Evolutionary conservation across 306 rosid genomes (phyloP).

Genomic region (Urtica urens): DNA sequence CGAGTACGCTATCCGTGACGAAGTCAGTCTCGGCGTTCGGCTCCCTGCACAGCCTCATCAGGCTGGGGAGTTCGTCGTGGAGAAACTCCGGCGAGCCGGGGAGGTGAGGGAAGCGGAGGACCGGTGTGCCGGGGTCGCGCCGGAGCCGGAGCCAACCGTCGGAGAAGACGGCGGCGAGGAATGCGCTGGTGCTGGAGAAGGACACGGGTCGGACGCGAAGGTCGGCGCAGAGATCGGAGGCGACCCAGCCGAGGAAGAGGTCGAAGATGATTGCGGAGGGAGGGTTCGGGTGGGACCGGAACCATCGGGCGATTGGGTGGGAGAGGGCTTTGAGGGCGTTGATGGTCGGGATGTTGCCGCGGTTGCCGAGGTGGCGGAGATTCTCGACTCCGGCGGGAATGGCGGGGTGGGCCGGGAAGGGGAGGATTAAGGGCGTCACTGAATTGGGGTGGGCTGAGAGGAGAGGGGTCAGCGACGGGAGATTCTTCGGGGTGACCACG

Average conservation of each 20-base stretch:
- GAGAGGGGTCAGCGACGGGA: not conserved
- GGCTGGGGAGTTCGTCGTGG: slow-evolving; percentile 30
- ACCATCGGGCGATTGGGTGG: slow-evolving; percentile 23
- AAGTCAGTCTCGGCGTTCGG: slow-evolving; percentile 30
- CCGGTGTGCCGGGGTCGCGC: not conserved
- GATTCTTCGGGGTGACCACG: not conserved
- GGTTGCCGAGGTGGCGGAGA: slow-evolving; percentile 33
- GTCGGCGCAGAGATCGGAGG: not conserved
- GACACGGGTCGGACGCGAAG: not conserved
- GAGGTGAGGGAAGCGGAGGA: slow-evolving; percentile 5
- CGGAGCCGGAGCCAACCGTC: slow-evolving; percentile 18
- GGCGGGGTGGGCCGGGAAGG: slow-evolving; percentile 47
- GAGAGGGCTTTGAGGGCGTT: slow-evolving; percentile 20
- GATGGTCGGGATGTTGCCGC: slow-evolving; percentile 24
- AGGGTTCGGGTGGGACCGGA: slow-evolving; percentile 3
- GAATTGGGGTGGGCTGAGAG: not conserved
- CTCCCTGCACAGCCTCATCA: slow-evolving; percentile 19
- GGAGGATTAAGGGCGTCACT: slow-evolving; percentile 15
- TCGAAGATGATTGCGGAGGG: not conserved
- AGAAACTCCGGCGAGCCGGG: slow-evolving; percentile 31
- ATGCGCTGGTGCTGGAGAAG: slow-evolving; percentile 14
- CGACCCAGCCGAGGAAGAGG: slow-evolving; percentile 3
- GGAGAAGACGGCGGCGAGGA: not conserved
- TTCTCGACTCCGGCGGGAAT: slow-evolving; percentile 34
- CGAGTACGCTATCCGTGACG: slow-evolving; percentile 15